Conservation (phyloP, 2,329 filamentous ascomycete genomes). For the Trichoderma gracile region DNA sequence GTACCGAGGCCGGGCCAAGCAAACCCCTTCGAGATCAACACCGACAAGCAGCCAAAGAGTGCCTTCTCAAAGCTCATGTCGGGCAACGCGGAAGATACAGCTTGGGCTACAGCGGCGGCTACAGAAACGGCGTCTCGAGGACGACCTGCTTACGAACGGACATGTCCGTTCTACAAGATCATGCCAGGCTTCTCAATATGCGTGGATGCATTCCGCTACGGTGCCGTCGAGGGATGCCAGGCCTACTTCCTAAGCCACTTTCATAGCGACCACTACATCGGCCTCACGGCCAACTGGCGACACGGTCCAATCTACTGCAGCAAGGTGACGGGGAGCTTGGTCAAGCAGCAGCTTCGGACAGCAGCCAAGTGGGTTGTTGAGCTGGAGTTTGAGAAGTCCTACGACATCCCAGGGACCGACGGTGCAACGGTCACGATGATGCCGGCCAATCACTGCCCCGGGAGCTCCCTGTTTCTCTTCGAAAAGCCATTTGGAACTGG, state of each 20-base stretch:
- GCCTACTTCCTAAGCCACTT: conserved; percentile 98
- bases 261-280: conserved; percentile 96
- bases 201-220: conserved; percentile 95
- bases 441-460: conserved; percentile 93
- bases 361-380: conserved; percentile 82
- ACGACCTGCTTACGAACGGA: conserved; percentile 82
- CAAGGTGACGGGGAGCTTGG: conserved; percentile 84
- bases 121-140: conserved; percentile 76
- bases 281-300: conserved; percentile 81
- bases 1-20: conserved; percentile 77
- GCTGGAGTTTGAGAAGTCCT: conserved; percentile 78
- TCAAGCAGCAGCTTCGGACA: conserved; percentile 81
- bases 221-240: conserved; percentile 85
- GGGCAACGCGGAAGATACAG: conserved; percentile 81
- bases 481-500: conserved; percentile 71
- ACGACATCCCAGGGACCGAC: conserved; percentile 77
- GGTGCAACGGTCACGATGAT: conserved; percentile 93
- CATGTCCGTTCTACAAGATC: conserved; percentile 98
- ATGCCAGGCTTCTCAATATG: conserved; percentile 90
- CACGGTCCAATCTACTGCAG: conserved; percentile 98
- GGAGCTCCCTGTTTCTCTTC: conserved; percentile 90
- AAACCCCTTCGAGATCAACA: conserved; percentile 68
- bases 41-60: conserved; percentile 52
- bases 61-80: conserved; percentile 95
- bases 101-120: conserved; percentile 85